Percentiles rank a stretch among this genome's conserved stretches.
These are phyloP conservation scores for Thermoascus crustaceus DNA, from an alignment of 2,329 filamentous ascomycete genomes.

Conservation along the genomic window DNA sequence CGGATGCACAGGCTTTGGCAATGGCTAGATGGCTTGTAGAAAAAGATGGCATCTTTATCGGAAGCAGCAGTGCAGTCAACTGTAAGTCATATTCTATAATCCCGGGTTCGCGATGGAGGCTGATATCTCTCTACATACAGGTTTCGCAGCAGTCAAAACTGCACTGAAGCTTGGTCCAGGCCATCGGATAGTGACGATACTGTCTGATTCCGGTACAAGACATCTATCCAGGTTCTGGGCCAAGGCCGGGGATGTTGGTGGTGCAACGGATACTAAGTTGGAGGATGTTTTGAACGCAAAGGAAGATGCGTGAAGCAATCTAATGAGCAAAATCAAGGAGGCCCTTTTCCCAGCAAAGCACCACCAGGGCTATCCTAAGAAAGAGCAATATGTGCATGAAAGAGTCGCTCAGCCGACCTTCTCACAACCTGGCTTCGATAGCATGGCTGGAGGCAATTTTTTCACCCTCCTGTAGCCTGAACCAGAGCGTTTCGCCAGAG, in stretches of 20 bases:
- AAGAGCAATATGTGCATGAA: too few species aligned
- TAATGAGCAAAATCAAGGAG: background rate
- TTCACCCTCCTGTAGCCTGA: too few species aligned
- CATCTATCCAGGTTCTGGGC: slow-evolving; percentile 47
- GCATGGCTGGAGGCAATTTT: too few species aligned
- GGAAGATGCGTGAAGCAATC: slow-evolving; percentile 19
- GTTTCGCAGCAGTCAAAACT: slow-evolving; percentile 41
- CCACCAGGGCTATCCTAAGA: too few species aligned
- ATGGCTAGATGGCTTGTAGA: slow-evolving; percentile 98
- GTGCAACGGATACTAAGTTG: slow-evolving; percentile 36
- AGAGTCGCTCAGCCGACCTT: too few species aligned
- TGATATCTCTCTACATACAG: slow-evolving; percentile 18
- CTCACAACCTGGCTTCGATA: too few species aligned
- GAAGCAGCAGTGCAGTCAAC: slow-evolving; percentile 94
- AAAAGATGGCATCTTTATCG: slow-evolving; percentile 88
- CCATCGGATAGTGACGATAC: slow-evolving; percentile 40
- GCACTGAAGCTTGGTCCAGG: slow-evolving; percentile 41
- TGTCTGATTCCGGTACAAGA: slow-evolving; percentile 44
- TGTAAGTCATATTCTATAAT: slow-evolving; percentile 44
- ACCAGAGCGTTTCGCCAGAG: slow-evolving; percentile 2
- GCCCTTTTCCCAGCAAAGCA: background rate
- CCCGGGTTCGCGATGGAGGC: background rate
- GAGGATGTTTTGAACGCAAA: slow-evolving; percentile 38
- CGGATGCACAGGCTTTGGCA: slow-evolving; percentile 74
- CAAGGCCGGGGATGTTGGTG: slow-evolving; percentile 40